Percentiles rank a stretch among this genome's conserved stretches.
Evolutionary conservation across 176 grass and related monocot species (phyloP).

Genomic region (Ensete glaucum): DNA sequence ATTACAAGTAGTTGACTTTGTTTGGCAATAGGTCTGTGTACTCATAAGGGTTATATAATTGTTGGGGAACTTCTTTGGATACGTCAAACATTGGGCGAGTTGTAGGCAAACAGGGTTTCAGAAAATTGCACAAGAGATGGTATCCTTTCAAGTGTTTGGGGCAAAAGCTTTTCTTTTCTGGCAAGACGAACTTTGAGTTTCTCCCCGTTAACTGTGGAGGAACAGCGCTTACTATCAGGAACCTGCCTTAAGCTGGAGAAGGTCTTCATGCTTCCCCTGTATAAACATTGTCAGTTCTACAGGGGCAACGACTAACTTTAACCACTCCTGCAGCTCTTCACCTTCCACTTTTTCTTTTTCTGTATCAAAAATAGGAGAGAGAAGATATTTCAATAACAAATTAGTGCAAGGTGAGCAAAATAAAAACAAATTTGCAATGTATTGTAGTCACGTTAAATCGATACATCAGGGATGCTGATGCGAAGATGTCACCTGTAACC

Average conservation of each 20-base stretch:
- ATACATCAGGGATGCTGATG: too few relatives aligned
- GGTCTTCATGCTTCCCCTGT: slow-evolving; percentile 43
- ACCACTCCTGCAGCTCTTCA: slow-evolving; percentile 91
- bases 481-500: too few relatives aligned
- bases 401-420: neutral
- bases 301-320: slow-evolving; percentile 82
- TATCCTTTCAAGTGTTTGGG: neutral
- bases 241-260: slow-evolving; percentile 54
- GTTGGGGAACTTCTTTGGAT: neutral
- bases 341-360: slow-evolving; percentile 99
- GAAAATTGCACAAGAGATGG: neutral
- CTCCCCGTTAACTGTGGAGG: neutral
- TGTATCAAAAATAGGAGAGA: slow-evolving; percentile 7
- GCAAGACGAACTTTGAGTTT: neutral
- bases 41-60: neutral
- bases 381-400: neutral
- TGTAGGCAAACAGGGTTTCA: neutral
- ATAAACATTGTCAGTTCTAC: slow-evolving; percentile 68
- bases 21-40: neutral
- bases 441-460: too few relatives aligned
- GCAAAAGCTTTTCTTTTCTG: neutral
- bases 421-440: neutral
- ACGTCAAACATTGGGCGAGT: neutral
- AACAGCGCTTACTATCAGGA: slow-evolving; percentile 14
- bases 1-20: neutral